Percentiles rank a stretch among this genome's conserved stretches.
These are phyloP conservation scores for Pythium dissimile DNA, from an alignment of 352 stramenopile species.

Conservation along the genomic window DNA sequence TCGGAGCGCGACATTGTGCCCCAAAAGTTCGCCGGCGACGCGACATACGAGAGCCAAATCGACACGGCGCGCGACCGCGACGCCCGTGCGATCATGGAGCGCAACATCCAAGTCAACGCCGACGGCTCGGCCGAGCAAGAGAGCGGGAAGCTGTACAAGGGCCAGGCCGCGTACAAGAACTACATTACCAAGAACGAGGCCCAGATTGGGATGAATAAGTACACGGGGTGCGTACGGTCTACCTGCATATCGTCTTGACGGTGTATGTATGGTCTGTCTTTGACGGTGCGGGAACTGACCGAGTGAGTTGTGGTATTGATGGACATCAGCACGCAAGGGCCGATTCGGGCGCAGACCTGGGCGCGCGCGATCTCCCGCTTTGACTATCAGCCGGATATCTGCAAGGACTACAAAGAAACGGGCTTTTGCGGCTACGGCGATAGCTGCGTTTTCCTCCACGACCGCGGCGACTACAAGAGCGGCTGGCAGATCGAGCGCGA, in stretches of 20 bases:
- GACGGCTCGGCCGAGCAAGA: slow-evolving; percentile 62
- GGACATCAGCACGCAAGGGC: slow-evolving; percentile 86
- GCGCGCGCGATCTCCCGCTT: slow-evolving; percentile 94
- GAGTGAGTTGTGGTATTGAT: background rate
- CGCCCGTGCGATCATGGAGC: slow-evolving; percentile 73
- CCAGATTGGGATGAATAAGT: slow-evolving; percentile 88
- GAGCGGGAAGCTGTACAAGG: slow-evolving; percentile 80
- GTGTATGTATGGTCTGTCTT: background rate
- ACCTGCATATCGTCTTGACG: background rate
- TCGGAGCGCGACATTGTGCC: slow-evolving; percentile 75
- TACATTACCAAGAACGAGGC: slow-evolving; percentile 87
- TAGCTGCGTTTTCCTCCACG: slow-evolving; percentile 98
- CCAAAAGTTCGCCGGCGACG: slow-evolving; percentile 75
- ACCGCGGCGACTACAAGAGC: slow-evolving; percentile 96
- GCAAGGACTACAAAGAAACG: slow-evolving; percentile 99
- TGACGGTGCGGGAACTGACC: too few species aligned
- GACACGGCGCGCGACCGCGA: slow-evolving; percentile 79
- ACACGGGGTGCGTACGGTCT: slow-evolving; percentile 58
- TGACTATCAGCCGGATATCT: slow-evolving; percentile 98
- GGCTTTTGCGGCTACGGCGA: slow-evolving; percentile 98
- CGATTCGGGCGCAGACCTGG: slow-evolving; percentile 93
- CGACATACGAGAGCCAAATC: slow-evolving; percentile 82
- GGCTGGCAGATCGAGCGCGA: slow-evolving; percentile 98
- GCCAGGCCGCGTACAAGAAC: slow-evolving; percentile 84
- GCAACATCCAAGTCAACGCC: slow-evolving; percentile 68